Base-by-base conservation (phyloP, 495 filamentous ascomycete genomes). In the Talaromyces stipitatus region DNA sequence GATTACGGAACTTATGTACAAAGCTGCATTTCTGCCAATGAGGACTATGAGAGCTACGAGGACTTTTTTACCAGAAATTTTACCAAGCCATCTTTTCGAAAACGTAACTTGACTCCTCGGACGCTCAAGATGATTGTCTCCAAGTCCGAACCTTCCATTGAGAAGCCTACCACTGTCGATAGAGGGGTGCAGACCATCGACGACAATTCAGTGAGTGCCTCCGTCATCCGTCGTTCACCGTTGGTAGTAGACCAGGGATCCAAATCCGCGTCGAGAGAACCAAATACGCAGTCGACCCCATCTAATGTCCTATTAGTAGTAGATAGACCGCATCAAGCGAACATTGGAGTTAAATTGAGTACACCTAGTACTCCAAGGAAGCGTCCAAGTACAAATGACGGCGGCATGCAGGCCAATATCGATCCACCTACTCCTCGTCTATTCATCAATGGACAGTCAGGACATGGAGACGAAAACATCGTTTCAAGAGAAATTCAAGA, bases 1-100 rank as follows among this genome's bases (percentile, higher is more conserved):
- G 64, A 70, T 7, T 81, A 77, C 30, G 64, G 66, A 3, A 53
- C 47, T 26, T 68, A 80, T 51, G 28, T 74, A 2, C 58, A 68
- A 46, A 47, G 67, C 23, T 64, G 62, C 38, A 23, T 33, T 4
- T 58, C 54, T 7, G 58, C 59, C 24, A 57, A 62, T 0, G 59
- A 58, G 1, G 64, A 68, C n/a, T 43, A 55, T 23, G 26, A 68
- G 26, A 27, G 20, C 6, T 77, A 76, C 41, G 72, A 72, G 56
- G 59, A 66, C 0, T 77, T 66, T 48, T 77, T 77, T 45, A 20
- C 58, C 5, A 54, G 46, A 0, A 62, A 51, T 4, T 66, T 69
- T 46, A 63, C 62, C 14, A 61, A 50, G 9, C 69, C 74, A n/a
- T 54, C 54, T 10, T 57, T 67, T 61, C 73, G 71, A 47, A 74